Evolutionary conservation across 805 yeast genomes (phyloP), one percentile per base, ranked within the genome.

Genomic region (Wickerhamomyces ciferrii): DNA sequence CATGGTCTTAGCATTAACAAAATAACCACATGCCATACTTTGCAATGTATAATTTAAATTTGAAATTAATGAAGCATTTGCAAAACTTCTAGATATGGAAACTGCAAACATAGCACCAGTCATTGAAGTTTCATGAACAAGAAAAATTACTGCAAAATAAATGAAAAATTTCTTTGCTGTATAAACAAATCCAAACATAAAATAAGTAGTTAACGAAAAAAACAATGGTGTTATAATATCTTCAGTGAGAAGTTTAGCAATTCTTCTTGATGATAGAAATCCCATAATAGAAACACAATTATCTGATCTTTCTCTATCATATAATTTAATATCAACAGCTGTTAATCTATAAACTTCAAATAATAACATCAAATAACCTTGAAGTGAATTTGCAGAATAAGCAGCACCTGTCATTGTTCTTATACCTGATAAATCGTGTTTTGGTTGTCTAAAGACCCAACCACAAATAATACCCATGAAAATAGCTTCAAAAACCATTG

Each of bases 11-110:
- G 88, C 78, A 60, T 87, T 87, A 20, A 83, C 85, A 58, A 84
- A 87, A 63, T 79, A 86, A 1, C 96, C 96, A 61, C 88, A 83
- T 0, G 88, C 87, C 73, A 85, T 77, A 44, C 87, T 78, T 56
- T 87, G 88, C 24, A 85, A 66, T 31, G 55, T 60, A 34, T 58
- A 58, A 27, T 53, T 49, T 3, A 56, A 24, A n/a, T 49, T 53
- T n/a, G 51, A 47, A 2, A 53, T 18, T 35, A 58, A 35, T 8
- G 58, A 45, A 9, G 54, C 52, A 13, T 49, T 27, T 17, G 61
- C 41, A 20, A 58, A 58, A 37, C 25, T 37, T 37, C 39, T 20
- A 50, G 47, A 35, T 47, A 56, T 2, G 41, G 10, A 54, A 55
- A 49, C 50, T 55, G 34, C 54, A 53, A 49, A 59, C 56, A 75